Evolutionary conservation across 2,329 filamentous ascomycete species (phyloP), one percentile per base, ranked within the genome.

Genomic region (Penicillium carneum): DNA sequence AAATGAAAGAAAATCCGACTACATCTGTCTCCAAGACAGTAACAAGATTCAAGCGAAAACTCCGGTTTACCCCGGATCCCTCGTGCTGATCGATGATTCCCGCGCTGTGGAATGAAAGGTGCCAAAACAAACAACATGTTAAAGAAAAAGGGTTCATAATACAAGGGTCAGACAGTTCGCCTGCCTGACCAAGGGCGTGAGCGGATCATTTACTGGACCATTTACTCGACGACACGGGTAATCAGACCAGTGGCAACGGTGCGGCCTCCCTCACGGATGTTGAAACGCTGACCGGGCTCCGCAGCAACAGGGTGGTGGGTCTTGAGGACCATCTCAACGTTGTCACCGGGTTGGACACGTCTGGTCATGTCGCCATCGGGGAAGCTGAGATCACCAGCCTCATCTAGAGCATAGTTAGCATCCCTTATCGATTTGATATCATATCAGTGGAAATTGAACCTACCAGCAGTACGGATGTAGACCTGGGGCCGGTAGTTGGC

Each of bases 301-400:
- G 97, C 82, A 62, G 94, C 94, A 74, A 96, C 87, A 66, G 94
- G 92, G 81, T 90, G 84, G 81, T 92, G 87, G 76, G 97, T 88
- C 73, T 90, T 87, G 78, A 93, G 90, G 68, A 95, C 83, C 93
- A 99, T 97, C 86, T 99, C 95, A 70, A 97, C 88, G 82, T 99
- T 99, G 87, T 99, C 95, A 80, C 95, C 95, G 54, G 95, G 95
- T 93, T 97, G 96, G 80, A 97, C 89, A 84, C 93, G 90, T 85
- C 92, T 93, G 79, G 82, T 83, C 66, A 84, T 80, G 72, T 94
- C 89, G 79, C 90, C 88, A 65, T 95, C 93, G 57, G 93, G 92
- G 89, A 94, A 97, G 77, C 84, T 88, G 72, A 99, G 87, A 60
- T 89, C 84, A 74, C 91, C 90, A 59, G 87, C 83, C 79, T 89